These are phyloP conservation scores for Plasmodium gaboni DNA, from an alignment of 169 alveolate genomes.

Conservation along the genomic window DNA sequence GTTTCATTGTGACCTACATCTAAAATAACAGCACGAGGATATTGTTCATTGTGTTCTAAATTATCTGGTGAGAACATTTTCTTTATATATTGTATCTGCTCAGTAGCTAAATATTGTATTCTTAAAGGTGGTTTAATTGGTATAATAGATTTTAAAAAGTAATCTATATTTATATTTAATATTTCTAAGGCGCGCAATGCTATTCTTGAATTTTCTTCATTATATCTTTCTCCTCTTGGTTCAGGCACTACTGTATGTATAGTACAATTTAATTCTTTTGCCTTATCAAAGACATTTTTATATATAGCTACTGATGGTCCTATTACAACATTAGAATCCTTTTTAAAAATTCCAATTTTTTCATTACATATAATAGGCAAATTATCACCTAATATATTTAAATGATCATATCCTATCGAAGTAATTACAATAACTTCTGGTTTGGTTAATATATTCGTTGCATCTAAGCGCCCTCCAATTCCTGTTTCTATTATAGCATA, in stretches of 20 bases:
- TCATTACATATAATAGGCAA: constrained; percentile 88
- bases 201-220: constrained; percentile 82
- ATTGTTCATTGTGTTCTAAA: neutral
- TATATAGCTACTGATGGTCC: constrained; percentile 89
- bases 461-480: constrained; percentile 93
- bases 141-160: constrained; percentile 52
- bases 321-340: constrained; percentile 83
- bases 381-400: constrained; percentile 89
- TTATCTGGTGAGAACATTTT: constrained; percentile 3
- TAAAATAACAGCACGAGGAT: constrained; percentile 82
- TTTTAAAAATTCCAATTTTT: constrained; percentile 93
- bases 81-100: constrained; percentile 34
- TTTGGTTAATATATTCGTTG: constrained; percentile 89
- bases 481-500: constrained; percentile 94
- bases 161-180: constrained; percentile 33
- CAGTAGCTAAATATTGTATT: constrained; percentile 82
- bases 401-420: constrained; percentile 94
- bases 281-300: constrained; percentile 74
- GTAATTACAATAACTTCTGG: constrained; percentile 90
- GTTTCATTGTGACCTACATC: constrained; percentile 92
- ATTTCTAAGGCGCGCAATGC: constrained; percentile 73
- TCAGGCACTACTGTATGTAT: constrained; percentile 46
- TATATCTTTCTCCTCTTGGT: constrained; percentile 75
- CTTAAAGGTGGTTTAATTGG: constrained; percentile 77
- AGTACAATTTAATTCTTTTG: constrained; percentile 58